A percentile compares a stretch with the other conserved stretches of the same genome.
These are phyloP conservation scores for Fusarium pseudograminearum DNA, from an alignment of 2,329 filamentous ascomycete genomes.

Conservation along the genomic window DNA sequence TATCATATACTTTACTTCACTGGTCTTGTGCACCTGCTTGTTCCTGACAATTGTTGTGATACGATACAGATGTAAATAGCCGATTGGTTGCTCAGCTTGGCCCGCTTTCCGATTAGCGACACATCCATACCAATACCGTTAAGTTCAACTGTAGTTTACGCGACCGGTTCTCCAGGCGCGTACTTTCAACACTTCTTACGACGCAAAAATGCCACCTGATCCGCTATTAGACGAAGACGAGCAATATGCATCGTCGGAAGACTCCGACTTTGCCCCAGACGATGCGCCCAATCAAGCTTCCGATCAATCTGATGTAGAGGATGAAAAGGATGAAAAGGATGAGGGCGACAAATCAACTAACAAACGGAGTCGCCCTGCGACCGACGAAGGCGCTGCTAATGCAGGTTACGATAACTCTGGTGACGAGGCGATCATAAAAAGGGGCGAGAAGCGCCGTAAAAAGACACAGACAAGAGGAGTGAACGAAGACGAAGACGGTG, in stretches of 20 bases:
- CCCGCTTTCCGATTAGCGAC: slow-evolving; percentile 23
- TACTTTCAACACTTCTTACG: slow-evolving; percentile 4
- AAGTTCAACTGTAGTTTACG: slow-evolving; percentile 3
- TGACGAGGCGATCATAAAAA: slow-evolving; percentile 77
- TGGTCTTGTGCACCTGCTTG: neutral
- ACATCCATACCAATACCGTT: neutral
- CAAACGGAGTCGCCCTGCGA: slow-evolving; percentile 42
- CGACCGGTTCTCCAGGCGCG: neutral
- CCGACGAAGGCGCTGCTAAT: slow-evolving; percentile 53
- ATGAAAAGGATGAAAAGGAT: slow-evolving; percentile 58
- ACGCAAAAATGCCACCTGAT: slow-evolving; percentile 58
- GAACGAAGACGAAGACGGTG: slow-evolving; percentile 62
- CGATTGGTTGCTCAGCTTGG: slow-evolving; percentile 40
- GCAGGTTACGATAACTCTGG: slow-evolving; percentile 74
- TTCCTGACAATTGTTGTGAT: neutral
- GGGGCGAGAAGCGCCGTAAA: slow-evolving; percentile 66
- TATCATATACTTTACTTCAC: neutral
- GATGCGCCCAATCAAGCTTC: slow-evolving; percentile 61
- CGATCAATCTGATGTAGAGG: slow-evolving; percentile 65
- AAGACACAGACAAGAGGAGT: slow-evolving; percentile 56
- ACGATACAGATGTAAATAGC: neutral
- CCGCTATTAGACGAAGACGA: slow-evolving; percentile 62
- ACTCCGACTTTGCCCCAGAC: slow-evolving; percentile 79
- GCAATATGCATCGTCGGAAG: slow-evolving; percentile 76
- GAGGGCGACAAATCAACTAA: slow-evolving; percentile 47